phyloP scores from a whole-genome alignment of 106 monocot species.

The Platanthera zijinensis region DNA sequence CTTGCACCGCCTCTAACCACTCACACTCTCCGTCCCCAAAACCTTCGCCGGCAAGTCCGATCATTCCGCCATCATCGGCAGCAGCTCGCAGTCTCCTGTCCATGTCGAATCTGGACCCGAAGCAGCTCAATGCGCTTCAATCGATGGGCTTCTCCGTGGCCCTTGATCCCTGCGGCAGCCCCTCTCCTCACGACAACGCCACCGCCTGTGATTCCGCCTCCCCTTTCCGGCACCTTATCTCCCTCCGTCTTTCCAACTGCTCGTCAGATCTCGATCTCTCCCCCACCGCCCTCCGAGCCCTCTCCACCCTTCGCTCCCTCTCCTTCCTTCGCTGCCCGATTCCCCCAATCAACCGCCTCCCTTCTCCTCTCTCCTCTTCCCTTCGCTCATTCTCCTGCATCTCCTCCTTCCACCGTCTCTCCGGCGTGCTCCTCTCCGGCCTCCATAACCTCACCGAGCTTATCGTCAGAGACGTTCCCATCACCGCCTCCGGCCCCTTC shows the following conservation, averaged over 20 bases:
- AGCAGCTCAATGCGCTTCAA: slow-evolving; percentile 36
- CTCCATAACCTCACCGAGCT: slow-evolving; percentile 68
- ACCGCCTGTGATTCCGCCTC: slow-evolving; percentile 49
- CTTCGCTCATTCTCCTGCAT: slow-evolving; percentile 38
- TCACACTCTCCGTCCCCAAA: too few species aligned
- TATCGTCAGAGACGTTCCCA: slow-evolving; percentile 39
- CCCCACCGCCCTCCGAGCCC: slow-evolving; percentile 40
- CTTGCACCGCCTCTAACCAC: not conserved
- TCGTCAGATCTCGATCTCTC: slow-evolving; percentile 51
- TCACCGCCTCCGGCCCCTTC: slow-evolving; percentile 31
- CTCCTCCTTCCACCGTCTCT: slow-evolving; percentile 39
- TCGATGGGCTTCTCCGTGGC: slow-evolving; percentile 30
- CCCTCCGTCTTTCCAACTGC: slow-evolving; percentile 59
- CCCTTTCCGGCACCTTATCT: slow-evolving; percentile 54
- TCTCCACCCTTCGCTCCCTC: slow-evolving; percentile 53
- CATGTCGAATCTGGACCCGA: slow-evolving; percentile 40
- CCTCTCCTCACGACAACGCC: slow-evolving; percentile 39
- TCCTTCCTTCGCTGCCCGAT: slow-evolving; percentile 13
- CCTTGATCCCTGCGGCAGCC: slow-evolving; percentile 44
- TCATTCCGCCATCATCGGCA: not conserved
- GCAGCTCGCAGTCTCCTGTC: not conserved
- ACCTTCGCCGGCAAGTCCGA: not conserved
- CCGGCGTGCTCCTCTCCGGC: slow-evolving; percentile 49
- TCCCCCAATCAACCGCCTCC: not conserved
- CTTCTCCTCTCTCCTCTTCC: slow-evolving; percentile 14